Conservation (phyloP, 2,329 filamentous ascomycete genomes). For the Talaromyces marneffei region DNA sequence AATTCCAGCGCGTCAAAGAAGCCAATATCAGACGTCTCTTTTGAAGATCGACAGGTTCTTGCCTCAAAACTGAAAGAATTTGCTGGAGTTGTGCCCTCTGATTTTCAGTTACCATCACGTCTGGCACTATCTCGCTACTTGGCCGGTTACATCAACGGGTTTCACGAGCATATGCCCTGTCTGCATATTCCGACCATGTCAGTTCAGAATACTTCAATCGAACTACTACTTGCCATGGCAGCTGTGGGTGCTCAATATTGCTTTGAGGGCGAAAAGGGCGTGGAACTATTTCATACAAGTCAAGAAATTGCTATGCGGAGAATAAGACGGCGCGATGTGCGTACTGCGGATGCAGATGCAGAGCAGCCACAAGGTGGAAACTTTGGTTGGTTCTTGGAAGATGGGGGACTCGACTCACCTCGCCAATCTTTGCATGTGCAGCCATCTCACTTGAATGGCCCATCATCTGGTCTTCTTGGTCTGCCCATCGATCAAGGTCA, state of each 20-base stretch:
- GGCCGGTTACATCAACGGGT: constrained; percentile 22
- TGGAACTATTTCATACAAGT: constrained; percentile 19
- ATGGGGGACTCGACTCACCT: too few species aligned
- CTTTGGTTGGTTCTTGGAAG: background rate
- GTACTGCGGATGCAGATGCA: constrained; percentile 8
- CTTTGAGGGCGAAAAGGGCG: constrained; percentile 20
- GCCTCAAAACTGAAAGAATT: constrained; percentile 19
- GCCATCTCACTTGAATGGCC: too few species aligned
- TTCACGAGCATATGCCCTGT: constrained; percentile 23
- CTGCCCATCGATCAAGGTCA: constrained; percentile 14
- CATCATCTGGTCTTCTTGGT: constrained; percentile 14
- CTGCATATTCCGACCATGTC: constrained; percentile 18
- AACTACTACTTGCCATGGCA: constrained; percentile 21
- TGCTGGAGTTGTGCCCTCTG: constrained; percentile 14
- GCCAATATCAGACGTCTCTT: constrained; percentile 31
- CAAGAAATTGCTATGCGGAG: constrained; percentile 20
- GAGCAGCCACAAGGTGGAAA: background rate
- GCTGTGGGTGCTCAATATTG: constrained; percentile 22
- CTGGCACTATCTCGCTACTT: constrained; percentile 22
- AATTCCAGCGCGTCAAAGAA: constrained; percentile 12
- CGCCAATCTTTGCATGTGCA: too few species aligned
- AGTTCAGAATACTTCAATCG: constrained; percentile 17
- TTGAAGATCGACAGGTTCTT: constrained; percentile 28
- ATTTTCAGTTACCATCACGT: constrained; percentile 21
- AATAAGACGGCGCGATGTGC: constrained; percentile 18